Percentiles rank a stretch among this genome's conserved stretches.
These are phyloP conservation scores for Fomitopsis pinicola DNA, from an alignment of 1,284 basidiomycete species.

Conservation along the genomic window DNA sequence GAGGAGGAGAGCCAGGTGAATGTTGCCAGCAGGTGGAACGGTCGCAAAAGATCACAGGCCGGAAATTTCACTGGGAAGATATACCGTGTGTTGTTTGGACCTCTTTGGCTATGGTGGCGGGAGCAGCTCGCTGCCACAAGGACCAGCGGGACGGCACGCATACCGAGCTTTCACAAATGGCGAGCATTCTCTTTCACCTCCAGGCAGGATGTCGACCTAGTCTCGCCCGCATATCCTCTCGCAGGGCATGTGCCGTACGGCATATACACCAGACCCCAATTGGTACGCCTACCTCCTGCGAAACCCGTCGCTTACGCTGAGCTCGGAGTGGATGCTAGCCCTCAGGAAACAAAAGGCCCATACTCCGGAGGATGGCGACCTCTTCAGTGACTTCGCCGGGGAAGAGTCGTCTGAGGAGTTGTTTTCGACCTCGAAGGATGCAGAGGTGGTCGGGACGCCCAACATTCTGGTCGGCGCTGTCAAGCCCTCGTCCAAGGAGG, in stretches of 20 bases:
- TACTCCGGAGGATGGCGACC: slow-evolving; percentile 12
- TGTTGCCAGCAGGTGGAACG: neutral
- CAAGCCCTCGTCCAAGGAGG: slow-evolving; percentile 8
- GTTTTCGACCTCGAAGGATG: neutral
- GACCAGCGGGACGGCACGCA: neutral
- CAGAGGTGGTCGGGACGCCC: neutral
- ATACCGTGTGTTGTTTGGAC: neutral
- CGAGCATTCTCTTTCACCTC: slow-evolving; percentile 1
- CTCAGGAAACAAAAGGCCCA: slow-evolving; percentile 15
- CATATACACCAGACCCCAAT: slow-evolving; percentile 9
- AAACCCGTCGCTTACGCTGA: neutral
- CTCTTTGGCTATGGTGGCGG: slow-evolving; percentile 4
- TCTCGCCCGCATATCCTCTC: neutral
- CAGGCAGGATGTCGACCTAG: slow-evolving; percentile 1
- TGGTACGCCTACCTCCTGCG: neutral
- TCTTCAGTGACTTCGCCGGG: slow-evolving; percentile 15
- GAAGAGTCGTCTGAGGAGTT: slow-evolving; percentile 11
- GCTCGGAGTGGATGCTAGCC: slow-evolving; percentile 7
- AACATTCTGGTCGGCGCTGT: slow-evolving; percentile 1
- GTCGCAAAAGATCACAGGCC: neutral
- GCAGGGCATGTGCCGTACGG: neutral
- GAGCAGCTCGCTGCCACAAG: neutral
- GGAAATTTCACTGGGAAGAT: neutral
- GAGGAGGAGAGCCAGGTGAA: neutral
- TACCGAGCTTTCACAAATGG: neutral